A percentile compares a stretch with the other conserved stretches of the same genome.
These are phyloP conservation scores for Leccinellum luteum DNA, from an alignment of 768 basidiomycete genomes.

Conservation along the genomic window DNA sequence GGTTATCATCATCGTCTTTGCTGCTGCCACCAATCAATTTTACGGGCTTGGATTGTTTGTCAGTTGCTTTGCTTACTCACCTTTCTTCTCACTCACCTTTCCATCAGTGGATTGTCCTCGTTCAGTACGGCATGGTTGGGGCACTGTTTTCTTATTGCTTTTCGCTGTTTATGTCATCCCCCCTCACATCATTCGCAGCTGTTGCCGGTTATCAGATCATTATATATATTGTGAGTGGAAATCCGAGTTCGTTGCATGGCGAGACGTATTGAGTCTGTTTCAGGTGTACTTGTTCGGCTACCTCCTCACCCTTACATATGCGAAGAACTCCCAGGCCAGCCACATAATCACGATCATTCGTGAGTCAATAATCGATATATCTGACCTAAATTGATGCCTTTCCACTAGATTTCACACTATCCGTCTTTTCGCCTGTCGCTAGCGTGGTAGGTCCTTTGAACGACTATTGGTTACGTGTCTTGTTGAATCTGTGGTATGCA, in stretches of 20 bases:
- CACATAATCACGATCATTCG: conserved; percentile 59
- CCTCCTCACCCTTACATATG: conserved; percentile 72
- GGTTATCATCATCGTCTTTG: conserved; percentile 62
- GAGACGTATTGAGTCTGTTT: neutral
- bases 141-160: conserved; percentile 68
- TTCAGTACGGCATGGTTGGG: conserved; percentile 67
- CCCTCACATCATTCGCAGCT: conserved; percentile 70
- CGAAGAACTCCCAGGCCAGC: conserved; percentile 52
- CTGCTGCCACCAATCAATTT: conserved; percentile 57
- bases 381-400: neutral
- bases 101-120: conserved; percentile 64
- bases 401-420: conserved; percentile 58
- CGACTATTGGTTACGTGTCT: neutral
- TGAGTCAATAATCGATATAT: conserved; percentile 20
- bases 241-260: neutral
- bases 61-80: conserved; percentile 32
- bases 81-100: conserved; percentile 1
- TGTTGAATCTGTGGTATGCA: conserved; percentile 22
- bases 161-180: conserved; percentile 58
- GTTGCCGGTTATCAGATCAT: conserved; percentile 73
- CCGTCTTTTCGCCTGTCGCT: conserved; percentile 64
- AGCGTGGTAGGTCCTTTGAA: conserved; percentile 50
- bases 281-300: conserved; percentile 67
- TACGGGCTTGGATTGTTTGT: conserved; percentile 61
- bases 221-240: conserved; percentile 59